phyloP scores from a whole-genome alignment of 2,329 filamentous ascomycete genomes.

The Aspergillus viridinutans region DNA sequence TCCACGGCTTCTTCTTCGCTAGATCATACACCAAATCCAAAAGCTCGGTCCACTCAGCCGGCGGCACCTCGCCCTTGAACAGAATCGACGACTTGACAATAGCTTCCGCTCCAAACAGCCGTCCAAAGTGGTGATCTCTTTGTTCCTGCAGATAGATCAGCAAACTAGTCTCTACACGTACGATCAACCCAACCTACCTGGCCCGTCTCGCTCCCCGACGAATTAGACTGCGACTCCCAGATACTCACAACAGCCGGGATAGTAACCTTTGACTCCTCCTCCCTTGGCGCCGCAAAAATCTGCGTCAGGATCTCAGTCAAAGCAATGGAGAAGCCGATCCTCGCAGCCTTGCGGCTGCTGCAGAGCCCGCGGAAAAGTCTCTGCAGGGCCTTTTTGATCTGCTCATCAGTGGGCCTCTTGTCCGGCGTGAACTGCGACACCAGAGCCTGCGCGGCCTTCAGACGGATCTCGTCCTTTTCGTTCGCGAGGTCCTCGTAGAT shows the following conservation, averaged over 20 bases:
- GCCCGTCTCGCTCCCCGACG: constrained; percentile 50
- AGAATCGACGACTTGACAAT: constrained; percentile 75
- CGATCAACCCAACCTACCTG: constrained; percentile 39
- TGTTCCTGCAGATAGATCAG: constrained; percentile 68
- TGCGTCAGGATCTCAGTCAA: constrained; percentile 75
- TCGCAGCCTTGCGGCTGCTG: constrained; percentile 81
- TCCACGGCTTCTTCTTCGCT: constrained; percentile 78
- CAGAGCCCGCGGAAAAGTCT: constrained; percentile 82
- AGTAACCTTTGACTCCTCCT: constrained; percentile 30
- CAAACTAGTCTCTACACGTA: background rate
- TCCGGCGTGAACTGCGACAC: constrained; percentile 43
- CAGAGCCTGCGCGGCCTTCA: constrained; percentile 43
- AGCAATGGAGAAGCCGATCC: constrained; percentile 84
- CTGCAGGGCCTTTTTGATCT: constrained; percentile 44
- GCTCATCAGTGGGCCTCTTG: constrained; percentile 36
- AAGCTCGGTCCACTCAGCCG: constrained; percentile 53
- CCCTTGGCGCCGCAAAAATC: constrained; percentile 50
- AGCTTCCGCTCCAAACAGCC: constrained; percentile 81
- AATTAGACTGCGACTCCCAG: constrained; percentile 50
- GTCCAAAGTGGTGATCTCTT: constrained; percentile 78
- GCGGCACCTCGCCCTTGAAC: constrained; percentile 54
- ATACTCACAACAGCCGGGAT: constrained; percentile 47
- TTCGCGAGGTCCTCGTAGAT: constrained; percentile 48
- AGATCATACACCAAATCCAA: constrained; percentile 70
- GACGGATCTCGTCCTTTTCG: constrained; percentile 43